Base-by-base conservation (phyloP, 2,329 filamentous ascomycete genomes). In the Fusarium chlamydosporum region DNA sequence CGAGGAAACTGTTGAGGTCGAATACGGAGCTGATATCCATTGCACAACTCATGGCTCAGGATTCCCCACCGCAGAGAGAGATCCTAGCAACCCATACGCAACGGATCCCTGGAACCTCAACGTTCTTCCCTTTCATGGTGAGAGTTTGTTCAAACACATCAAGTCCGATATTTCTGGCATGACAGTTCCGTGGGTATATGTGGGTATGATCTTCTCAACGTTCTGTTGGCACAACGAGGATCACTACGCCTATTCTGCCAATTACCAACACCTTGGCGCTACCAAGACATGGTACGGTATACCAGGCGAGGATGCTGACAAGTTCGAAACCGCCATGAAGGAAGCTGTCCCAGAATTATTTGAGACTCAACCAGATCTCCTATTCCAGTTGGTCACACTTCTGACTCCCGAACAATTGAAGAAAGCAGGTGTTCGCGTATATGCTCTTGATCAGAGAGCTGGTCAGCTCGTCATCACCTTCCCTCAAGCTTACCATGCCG, bases 161-260 rank as follows among this genome's bases (percentile, higher is more conserved):
- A 98, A 98, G 78, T 93, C 95, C 0, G 96, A 99, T 76, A 96
- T 99, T 54, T 98, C 96, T 3, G 96, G 96, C 37, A 99, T 99
- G 96, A 99, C 96, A 0, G 95, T 99, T 9, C 96, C 96, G 1
- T 99, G 96, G 96, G 89, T 99, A 5, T 99, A 99, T 76, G 96
- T 99, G 6, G 96, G 96, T 65, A 99, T 99, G 96, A 96, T 97
- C 38, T 99, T 99, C 78, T 99, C 96, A 0, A 98, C 96, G 0
- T 99, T 99, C 76, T 99, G 96, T 79, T 99, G 96, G 96, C 96
- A 99, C 78, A 97, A 97, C 68, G 96, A 99, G 76, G 96, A 99
- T 75, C 96, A 99, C 76, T 97, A 97, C 77, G 91, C 96, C 3
- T 99, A 98, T 77, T 99, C 96, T 1, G 92, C 96, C 53, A 99